These are phyloP conservation scores for Gossypium arboreum DNA, from an alignment of 345 rosid species.

Conservation along the genomic window DNA sequence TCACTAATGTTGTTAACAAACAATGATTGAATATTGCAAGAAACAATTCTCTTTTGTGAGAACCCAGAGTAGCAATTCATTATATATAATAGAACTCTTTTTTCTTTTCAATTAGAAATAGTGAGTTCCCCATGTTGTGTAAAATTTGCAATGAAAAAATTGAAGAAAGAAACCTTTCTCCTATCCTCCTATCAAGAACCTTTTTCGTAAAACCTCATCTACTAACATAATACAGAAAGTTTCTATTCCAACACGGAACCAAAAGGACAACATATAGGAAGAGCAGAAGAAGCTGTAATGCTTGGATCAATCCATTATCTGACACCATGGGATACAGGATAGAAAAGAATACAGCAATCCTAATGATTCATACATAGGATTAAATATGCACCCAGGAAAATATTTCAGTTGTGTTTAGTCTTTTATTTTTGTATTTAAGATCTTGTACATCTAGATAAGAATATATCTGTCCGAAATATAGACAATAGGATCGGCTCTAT, in stretches of 20 bases:
- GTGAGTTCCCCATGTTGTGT: neutral
- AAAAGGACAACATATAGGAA: neutral
- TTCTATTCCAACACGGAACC: neutral
- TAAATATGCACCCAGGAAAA: no score
- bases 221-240: neutral
- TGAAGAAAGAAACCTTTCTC: neutral
- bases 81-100: neutral
- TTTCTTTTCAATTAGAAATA: neutral
- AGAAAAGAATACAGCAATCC: neutral
- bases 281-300: neutral
- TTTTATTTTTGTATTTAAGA: neutral
- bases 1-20: no score
- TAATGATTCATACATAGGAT: neutral
- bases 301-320: neutral
- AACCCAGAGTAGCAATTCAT: neutral
- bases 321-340: neutral
- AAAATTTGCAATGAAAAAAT: neutral
- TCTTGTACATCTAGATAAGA: neutral
- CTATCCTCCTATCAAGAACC: neutral
- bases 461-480: neutral
- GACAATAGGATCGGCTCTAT: neutral
- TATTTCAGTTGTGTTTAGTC: neutral
- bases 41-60: neutral
- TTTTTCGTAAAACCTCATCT: neutral
- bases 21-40: neutral